These are phyloP conservation scores for Herpetospermum pedunculosum DNA, from an alignment of 306 rosid genomes.

Conservation along the genomic window DNA sequence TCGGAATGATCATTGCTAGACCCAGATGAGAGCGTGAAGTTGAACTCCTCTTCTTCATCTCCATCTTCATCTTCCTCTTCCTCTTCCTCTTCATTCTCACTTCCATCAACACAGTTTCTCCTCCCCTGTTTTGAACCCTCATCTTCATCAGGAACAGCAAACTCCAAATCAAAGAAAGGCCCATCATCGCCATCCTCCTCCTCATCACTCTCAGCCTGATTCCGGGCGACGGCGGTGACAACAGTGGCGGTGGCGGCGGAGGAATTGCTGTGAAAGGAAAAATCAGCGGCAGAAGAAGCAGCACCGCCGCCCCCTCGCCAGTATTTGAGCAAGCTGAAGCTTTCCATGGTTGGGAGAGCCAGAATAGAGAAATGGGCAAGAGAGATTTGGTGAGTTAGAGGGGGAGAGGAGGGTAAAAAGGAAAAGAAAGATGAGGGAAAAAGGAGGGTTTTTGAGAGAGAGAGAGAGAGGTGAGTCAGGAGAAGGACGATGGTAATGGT, in stretches of 20 bases:
- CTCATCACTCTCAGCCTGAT: constrained; percentile 15
- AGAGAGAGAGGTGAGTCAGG: constrained; percentile 10
- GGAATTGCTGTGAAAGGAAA: background rate
- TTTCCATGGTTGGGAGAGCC: constrained; percentile 99
- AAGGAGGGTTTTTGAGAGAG: background rate
- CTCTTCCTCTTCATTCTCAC: background rate
- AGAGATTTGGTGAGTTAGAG: background rate
- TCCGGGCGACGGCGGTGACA: constrained; percentile 25
- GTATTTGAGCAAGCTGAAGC: constrained; percentile 89
- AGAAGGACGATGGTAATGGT: constrained; percentile 1
- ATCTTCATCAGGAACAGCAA: constrained; percentile 55
- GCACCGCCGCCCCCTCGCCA: constrained; percentile 54
- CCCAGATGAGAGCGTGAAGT: constrained; percentile 59
- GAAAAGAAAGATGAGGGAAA: background rate
- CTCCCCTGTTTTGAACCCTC: constrained; percentile 13
- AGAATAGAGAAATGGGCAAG: constrained; percentile 32
- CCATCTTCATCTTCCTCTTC: constrained; percentile 15
- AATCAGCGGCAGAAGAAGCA: background rate
- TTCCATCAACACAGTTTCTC: constrained; percentile 10
- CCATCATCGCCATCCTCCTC: constrained; percentile 48
- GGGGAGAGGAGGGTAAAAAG: background rate
- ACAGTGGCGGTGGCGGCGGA: constrained; percentile 19
- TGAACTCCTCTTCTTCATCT: constrained; percentile 43
- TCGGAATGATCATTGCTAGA: constrained; percentile 55
- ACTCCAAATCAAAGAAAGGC: constrained; percentile 87